Base-by-base conservation (phyloP, 345 rosid species). In the Boechera retrofracta region DNA sequence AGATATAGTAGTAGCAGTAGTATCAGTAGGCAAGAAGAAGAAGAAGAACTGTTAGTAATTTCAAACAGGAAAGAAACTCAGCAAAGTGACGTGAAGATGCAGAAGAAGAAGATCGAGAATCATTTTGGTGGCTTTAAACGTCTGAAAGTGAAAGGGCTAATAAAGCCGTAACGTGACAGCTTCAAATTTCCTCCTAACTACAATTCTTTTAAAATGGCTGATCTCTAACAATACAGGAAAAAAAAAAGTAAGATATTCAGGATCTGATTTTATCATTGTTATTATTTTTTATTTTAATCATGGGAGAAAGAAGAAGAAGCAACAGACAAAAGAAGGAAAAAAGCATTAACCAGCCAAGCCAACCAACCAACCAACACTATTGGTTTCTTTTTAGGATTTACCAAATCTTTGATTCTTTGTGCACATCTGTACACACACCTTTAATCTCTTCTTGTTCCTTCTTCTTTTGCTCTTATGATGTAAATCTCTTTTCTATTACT, bases 381-480 rank as follows among this genome's bases (percentile, higher is more conserved):
- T 64, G 76, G 80, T 66, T 65, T 58, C 45, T 41, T 77, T 78
- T 45, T 77, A 78, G 77, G 73, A 66, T 59, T 78, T 72, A 72
- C 49, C 68, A 78, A 78, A 78, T 78, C 77, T 78, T 77, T 78
- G 63, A 78, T 78, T 78, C 77, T 78, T 78, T 77, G 77, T 72
- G 77, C 41, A 71, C 67, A 28, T 31, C 56, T 68, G 39, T 68
- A 10, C 13, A 53, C 56, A 29, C 52, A 68, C 60, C 45, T 16
- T 44, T 11, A 10, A 57, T 36, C 61, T 52, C 60, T 68, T 56
- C 38, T 12, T 73, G 41, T 45, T 74, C 13, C 61, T 67, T 49
- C 59, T 60, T 72, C 71, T 62, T 68, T 67, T 47, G 38, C 11
- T 76, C 70, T 54, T 69, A 33, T 36, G 67, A 71, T 71, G 80